These are phyloP conservation scores for Podospora fimiseda DNA, from an alignment of 495 filamentous ascomycete species.

Conservation along the genomic window DNA sequence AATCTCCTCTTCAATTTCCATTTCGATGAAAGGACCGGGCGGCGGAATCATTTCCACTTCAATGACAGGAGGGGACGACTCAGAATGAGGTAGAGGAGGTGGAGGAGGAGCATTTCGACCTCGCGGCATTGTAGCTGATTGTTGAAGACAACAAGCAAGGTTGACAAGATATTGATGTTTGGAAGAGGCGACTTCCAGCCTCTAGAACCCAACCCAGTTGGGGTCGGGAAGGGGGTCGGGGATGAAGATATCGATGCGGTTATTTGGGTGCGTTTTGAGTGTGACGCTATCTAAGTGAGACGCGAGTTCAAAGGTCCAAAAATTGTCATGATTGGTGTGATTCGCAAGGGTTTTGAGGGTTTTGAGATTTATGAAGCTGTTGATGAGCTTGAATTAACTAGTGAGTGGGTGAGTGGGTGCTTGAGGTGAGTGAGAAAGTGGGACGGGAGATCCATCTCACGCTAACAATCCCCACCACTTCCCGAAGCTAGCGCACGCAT, in stretches of 20 bases:
- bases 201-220: too few species aligned
- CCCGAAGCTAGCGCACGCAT: neutral
- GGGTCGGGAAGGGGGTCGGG: neutral
- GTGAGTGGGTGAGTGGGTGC: too few species aligned
- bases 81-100: neutral
- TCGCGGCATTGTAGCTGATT: neutral
- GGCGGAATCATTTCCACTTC: too few species aligned
- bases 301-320: neutral
- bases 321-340: neutral
- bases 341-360: neutral
- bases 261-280: neutral
- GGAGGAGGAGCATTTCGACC: neutral
- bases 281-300: neutral
- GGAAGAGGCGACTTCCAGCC: neutral
- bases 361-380: neutral
- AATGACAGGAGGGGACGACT: too few species aligned
- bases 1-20: too few species aligned
- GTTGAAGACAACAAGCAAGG: neutral
- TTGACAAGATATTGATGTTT: neutral
- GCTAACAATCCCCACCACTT: neutral
- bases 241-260: neutral
- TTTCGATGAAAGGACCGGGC: too few species aligned
- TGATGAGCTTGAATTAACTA: neutral
- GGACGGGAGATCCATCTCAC: neutral
- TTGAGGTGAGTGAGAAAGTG: neutral